phyloP scores from a whole-genome alignment of 2,329 filamentous ascomycete genomes.

The Pseudocercospora fuligena region DNA sequence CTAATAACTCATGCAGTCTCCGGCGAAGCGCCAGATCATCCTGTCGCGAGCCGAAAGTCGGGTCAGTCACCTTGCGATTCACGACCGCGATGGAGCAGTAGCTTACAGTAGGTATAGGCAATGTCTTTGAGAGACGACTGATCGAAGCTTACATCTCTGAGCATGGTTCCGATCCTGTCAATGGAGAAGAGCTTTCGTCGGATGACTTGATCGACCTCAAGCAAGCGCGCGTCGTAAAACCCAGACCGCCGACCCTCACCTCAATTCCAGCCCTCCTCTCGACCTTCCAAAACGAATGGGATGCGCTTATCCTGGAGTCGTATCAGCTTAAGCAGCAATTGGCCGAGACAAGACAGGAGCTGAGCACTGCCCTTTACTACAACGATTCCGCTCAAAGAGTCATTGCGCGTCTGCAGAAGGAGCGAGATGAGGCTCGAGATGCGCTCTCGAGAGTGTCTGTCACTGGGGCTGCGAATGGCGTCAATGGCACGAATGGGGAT shows the following conservation, averaged over 20 bases:
- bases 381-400: conserved; percentile 96
- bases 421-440: conserved; percentile 89
- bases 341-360: conserved; percentile 86
- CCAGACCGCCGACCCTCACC: conserved; percentile 88
- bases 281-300: conserved; percentile 98
- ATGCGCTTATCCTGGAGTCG: conserved; percentile 86
- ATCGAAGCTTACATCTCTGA: conserved; percentile 95
- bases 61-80: conserved; percentile 60
- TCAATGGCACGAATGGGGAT: conserved; percentile 64
- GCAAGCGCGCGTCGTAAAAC: conserved; percentile 79
- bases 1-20: conserved; percentile 68
- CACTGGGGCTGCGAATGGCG: conserved; percentile 51
- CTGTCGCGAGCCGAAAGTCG: conserved; percentile 92
- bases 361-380: conserved; percentile 92
- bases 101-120: conserved; percentile 60
- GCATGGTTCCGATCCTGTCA: conserved; percentile 89
- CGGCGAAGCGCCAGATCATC: conserved; percentile 92
- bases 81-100: conserved; percentile 37
- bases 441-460: conserved; percentile 85
- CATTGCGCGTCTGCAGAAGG: conserved; percentile 86
- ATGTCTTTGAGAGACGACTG: conserved; percentile 91
- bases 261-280: conserved; percentile 94
- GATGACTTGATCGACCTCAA: conserved; percentile 91
- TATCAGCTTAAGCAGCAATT: conserved; percentile 91
- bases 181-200: conserved; percentile 77